Evolutionary conservation across 2,329 filamentous ascomycete species (phyloP), one percentile per base, ranked within the genome.

Genomic region (Fusarium nelsonii): DNA sequence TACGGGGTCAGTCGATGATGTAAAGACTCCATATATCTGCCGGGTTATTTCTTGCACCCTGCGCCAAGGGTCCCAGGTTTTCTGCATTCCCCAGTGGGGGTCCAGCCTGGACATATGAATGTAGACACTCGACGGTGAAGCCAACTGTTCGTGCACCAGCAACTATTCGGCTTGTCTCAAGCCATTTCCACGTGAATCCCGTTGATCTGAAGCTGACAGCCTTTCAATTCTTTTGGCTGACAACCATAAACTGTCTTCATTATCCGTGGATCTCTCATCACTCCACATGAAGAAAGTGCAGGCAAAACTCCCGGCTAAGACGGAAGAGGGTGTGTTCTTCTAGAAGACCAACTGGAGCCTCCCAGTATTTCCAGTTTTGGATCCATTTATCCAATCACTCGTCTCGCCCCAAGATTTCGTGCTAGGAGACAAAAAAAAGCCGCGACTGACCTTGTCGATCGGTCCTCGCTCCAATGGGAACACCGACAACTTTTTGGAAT

Each of bases 331-430:
- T 28, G 41, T 36, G 39, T 60, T 53, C 63, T 74, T 74, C 72
- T 74, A 73, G 72, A 74, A 74, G 53, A 63, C 37, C 30, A 67
- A 53, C 52, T 69, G 66, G 52, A 57, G 52, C 34, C 67, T 51
- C 52, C 57, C 43, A 43, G 49, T 45, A 51, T 69, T 63, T 66
- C 66, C 65, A 63, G 37, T 63, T 57, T 46, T 51, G 44, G 41
- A 49, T 58, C 36, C 57, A 36, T 20, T 57, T 53, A 23, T 14
- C 68, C 68, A 59, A 63, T 69, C 46, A 44, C 33, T 51, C 53
- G 36, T 34, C 46, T 68, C 57, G 43, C 65, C 56, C 44, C 43
- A 50, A 65, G 48, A 49, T 59, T 51, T 40, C 48, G 34, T 50
- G 49, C 50, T 18, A 55, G 53, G 34, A 14, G 48, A 50, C 46